Percentiles rank a stretch among this genome's conserved stretches.
Evolutionary conservation across 306 rosid genomes (phyloP).

Genomic region (Gynostemma pentaphyllum): DNA sequence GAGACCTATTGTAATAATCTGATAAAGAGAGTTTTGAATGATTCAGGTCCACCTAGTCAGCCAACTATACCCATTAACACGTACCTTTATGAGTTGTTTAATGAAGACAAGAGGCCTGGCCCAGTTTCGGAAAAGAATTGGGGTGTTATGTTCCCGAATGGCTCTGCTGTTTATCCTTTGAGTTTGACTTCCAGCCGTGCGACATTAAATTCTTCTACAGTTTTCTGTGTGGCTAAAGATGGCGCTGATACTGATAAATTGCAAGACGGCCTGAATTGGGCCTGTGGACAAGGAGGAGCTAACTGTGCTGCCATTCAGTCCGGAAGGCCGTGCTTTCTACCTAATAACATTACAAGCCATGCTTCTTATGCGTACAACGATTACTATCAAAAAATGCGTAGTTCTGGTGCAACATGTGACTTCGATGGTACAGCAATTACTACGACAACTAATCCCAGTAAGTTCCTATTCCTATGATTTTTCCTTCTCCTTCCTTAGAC

Average conservation of each 20-base stretch:
- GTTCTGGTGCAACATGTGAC: slow-evolving; percentile 79
- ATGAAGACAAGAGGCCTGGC: slow-evolving; percentile 87
- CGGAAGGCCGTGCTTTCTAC: slow-evolving; percentile 59
- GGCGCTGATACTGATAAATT: slow-evolving; percentile 61
- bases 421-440: slow-evolving; percentile 60
- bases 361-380: slow-evolving; percentile 91
- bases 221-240: slow-evolving; percentile 68
- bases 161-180: slow-evolving; percentile 55
- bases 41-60: slow-evolving; percentile 92
- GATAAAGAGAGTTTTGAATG: slow-evolving; percentile 58
- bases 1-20: slow-evolving; percentile 50
- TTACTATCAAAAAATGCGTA: slow-evolving; percentile 65
- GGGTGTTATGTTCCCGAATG: slow-evolving; percentile 63
- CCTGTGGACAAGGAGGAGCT: slow-evolving; percentile 84
- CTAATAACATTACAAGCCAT: slow-evolving; percentile 49
- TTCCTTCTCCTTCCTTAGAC: slow-evolving; percentile 11
- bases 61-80: slow-evolving; percentile 58
- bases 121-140: slow-evolving; percentile 55
- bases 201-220: slow-evolving; percentile 42
- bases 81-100: slow-evolving; percentile 75
- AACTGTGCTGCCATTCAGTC: slow-evolving; percentile 63
- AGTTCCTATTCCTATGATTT: slow-evolving; percentile 21
- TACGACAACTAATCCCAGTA: slow-evolving; percentile 66
- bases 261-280: slow-evolving; percentile 75
- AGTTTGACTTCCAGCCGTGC: slow-evolving; percentile 24